A percentile compares a stretch with the other conserved stretches of the same genome.
Conservation (phyloP, 345 rosid species). For the Rhodamnia rubescens region DNA sequence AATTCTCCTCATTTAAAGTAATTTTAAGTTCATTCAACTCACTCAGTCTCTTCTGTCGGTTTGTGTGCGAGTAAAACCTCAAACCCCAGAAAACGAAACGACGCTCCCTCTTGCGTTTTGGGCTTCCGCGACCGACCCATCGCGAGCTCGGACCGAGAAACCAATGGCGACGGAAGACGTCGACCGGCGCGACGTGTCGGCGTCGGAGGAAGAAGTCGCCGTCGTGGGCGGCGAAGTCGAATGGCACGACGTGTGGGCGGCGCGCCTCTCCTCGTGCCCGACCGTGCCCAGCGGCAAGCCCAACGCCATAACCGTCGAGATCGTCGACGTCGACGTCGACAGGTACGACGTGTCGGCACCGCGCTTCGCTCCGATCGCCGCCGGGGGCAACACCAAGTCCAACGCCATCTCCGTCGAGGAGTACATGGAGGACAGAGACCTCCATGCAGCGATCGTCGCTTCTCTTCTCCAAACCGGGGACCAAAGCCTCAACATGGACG, state of each 20-base stretch:
- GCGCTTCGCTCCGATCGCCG: neutral
- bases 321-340: slow-evolving; percentile 8
- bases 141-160: neutral
- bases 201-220: neutral
- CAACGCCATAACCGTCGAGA: neutral
- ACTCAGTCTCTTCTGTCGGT: too few species aligned
- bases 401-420: slow-evolving; percentile 3
- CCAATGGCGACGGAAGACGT: neutral
- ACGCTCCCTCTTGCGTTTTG: neutral
- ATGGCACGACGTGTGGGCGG: neutral
- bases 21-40: neutral
- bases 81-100: neutral
- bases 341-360: neutral
- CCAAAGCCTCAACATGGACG: neutral
- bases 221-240: too few species aligned
- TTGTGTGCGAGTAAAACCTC: too few species aligned
- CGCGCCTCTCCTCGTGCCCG: neutral
- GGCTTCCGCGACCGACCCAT: neutral
- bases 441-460: neutral
- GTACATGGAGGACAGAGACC: neutral
- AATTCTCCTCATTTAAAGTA: neutral
- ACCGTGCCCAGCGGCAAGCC: neutral
- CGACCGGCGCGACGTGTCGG: neutral
- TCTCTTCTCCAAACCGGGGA: neutral
- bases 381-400: neutral